These are phyloP conservation scores for Suhomyces yuchorum DNA, from an alignment of 1,139 yeast genomes.

Conservation along the genomic window DNA sequence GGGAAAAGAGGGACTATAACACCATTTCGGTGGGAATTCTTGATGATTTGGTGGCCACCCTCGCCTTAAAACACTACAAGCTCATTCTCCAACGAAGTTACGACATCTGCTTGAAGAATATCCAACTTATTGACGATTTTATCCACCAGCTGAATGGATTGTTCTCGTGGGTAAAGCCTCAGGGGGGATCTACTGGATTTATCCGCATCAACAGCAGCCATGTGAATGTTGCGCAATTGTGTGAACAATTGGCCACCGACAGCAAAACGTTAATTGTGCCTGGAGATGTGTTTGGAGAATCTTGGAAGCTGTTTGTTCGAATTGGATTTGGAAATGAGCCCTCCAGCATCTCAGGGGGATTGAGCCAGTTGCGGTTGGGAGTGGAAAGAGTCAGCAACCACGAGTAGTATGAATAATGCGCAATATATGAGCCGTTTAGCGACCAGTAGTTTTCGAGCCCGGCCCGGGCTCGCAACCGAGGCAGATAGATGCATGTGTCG, in stretches of 20 bases:
- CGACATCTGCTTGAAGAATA: conserved; percentile 38
- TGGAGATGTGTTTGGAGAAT: conserved; percentile 49
- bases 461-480: not conserved
- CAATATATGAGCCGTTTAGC: not conserved
- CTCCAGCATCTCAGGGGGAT: conserved; percentile 20
- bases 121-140: conserved; percentile 37
- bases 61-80: conserved; percentile 40
- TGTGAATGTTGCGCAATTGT: conserved; percentile 35
- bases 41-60: conserved; percentile 52
- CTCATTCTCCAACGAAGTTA: conserved; percentile 41
- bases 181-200: conserved; percentile 54
- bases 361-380: conserved; percentile 4
- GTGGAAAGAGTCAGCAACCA: not conserved
- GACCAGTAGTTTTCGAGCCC: not conserved
- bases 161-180: conserved; percentile 46
- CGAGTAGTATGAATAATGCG: not conserved
- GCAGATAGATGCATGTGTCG: not conserved
- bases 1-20: conserved; percentile 52
- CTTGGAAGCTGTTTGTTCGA: conserved; percentile 43
- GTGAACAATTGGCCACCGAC: conserved; percentile 38
- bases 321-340: conserved; percentile 55
- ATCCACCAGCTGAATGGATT: conserved; percentile 33
- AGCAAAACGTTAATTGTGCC: conserved; percentile 48
- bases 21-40: conserved; percentile 52
- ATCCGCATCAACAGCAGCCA: conserved; percentile 32